Evolutionary conservation across 768 basidiomycete genomes (phyloP), one percentile per base, ranked within the genome.

Genomic region (Pisolithus tinctorius): DNA sequence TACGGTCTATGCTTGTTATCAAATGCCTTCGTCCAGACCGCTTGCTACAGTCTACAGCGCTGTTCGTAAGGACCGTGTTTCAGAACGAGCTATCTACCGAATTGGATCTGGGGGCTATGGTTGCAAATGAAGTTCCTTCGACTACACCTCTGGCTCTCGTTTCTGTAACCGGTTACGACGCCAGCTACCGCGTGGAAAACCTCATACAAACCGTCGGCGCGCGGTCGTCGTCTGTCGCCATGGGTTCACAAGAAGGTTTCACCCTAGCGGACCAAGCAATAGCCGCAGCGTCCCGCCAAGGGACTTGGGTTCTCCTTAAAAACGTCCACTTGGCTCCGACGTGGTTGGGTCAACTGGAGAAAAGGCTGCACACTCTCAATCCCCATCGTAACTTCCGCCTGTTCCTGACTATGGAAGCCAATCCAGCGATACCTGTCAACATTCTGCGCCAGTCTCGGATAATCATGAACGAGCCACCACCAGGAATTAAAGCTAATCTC

Each of bases 241-340:
- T 99, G 93, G 96, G 96, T 23, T 96, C 95, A 2, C 88, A 93
- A 56, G 96, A 99, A 75, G 95, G 95, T n/a, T 95, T 92, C 67
- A 82, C 83, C 4, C 77, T 94, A 1, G 96, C 96, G 10, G 95
- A 99, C 61, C 94, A 96, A 70, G 94, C 95, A 2, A 96, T 99
- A 55, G 86, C 89, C 29, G 73, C 84, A 23, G 96, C 94, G 38
- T 89, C 93, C 25, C 82, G 95, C 10, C 88, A 91, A 68, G 96
- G 96, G 10, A 81, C 88, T 30, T 96, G 94, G 94, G 95, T 99
- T 1, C 76, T 99, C 26, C 80, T 97, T 55, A 98, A 98, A 76
- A 99, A 99, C 57, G 93, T 95, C 16, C 94, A 98, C 64, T 80
- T 99, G 41, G 92, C 95, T 1, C 89, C 95, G 14, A 83, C 86